A percentile compares a stretch with the other conserved stretches of the same genome.
Evolutionary conservation across 768 basidiomycete species (phyloP).

Genomic region (Suillus hirtellus): DNA sequence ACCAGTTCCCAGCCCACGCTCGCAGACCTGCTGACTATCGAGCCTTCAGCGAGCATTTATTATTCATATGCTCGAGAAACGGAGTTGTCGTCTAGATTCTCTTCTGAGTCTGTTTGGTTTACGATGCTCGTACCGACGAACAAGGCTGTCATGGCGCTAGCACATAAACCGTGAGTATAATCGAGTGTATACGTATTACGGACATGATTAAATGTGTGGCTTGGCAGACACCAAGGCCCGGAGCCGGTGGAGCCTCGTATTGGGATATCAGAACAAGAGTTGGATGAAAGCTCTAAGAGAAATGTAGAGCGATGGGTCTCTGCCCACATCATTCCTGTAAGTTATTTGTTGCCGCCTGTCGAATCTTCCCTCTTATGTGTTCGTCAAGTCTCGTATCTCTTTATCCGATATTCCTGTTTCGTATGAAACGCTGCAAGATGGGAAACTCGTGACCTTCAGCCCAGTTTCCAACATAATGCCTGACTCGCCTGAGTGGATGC

Average conservation of each 20-base stretch:
- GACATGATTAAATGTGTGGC: not conserved
- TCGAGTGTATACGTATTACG: not conserved
- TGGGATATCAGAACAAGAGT: conserved; percentile 66
- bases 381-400: conserved; percentile 42
- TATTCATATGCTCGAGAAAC: conserved; percentile 80
- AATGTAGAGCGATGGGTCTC: conserved; percentile 83
- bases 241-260: conserved; percentile 41
- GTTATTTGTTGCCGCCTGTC: not conserved
- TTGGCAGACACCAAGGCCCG: conserved; percentile 60
- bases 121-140: conserved; percentile 86
- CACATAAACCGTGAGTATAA: conserved; percentile 74
- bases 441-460: conserved; percentile 58
- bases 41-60: conserved; percentile 76
- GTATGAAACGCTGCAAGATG: conserved; percentile 60
- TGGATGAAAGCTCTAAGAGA: conserved; percentile 54
- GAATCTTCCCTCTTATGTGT: not conserved
- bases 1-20: conserved; percentile 55
- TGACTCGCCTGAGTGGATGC: conserved; percentile 54
- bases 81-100: conserved; percentile 54
- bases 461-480: conserved; percentile 32
- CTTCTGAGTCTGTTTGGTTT: conserved; percentile 26
- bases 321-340: conserved; percentile 81
- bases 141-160: conserved; percentile 80
- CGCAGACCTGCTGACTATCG: conserved; percentile 77
- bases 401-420: conserved; percentile 39